These are phyloP conservation scores for Coemansia sp. DNA, from an alignment of 192 early-diverging fungal genomes.

Conservation along the genomic window DNA sequence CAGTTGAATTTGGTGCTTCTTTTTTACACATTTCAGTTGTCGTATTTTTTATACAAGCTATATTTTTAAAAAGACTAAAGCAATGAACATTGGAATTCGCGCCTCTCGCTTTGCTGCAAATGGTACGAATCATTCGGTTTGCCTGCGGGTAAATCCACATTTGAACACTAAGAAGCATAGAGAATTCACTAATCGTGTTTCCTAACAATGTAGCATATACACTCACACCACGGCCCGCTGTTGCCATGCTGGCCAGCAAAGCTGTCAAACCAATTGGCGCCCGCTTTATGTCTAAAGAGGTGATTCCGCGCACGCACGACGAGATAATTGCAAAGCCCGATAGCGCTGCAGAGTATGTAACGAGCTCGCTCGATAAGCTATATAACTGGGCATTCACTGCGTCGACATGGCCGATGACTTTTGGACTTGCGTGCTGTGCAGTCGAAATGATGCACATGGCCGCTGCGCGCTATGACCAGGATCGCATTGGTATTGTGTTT, in stretches of 20 bases:
- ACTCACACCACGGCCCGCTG: neutral
- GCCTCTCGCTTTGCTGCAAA: conserved; percentile 19
- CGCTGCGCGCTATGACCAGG: conserved; percentile 94
- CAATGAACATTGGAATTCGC: conserved; percentile 30
- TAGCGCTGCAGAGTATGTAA: conserved; percentile 67
- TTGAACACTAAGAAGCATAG: neutral
- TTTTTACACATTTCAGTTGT: neutral
- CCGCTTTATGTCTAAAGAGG: conserved; percentile 40
- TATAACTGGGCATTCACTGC: conserved; percentile 91
- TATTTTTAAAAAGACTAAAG: neutral
- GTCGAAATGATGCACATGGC: conserved; percentile 99
- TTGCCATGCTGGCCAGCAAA: neutral
- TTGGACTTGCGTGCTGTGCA: conserved; percentile 93
- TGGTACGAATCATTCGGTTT: conserved; percentile 11
- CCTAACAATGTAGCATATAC: neutral
- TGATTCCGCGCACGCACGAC: conserved; percentile 51
- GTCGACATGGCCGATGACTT: conserved; percentile 89
- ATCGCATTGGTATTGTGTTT: conserved; percentile 96
- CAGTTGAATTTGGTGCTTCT: neutral
- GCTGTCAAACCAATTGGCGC: neutral
- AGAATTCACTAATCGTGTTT: conserved; percentile 2
- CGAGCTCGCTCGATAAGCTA: conserved; percentile 88
- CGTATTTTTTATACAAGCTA: neutral
- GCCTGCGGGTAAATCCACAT: neutral
- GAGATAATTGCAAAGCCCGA: conserved; percentile 52